Evolutionary conservation across 192 early-diverging fungal species (phyloP).

Genomic region (Backusella tarrabulga): DNA sequence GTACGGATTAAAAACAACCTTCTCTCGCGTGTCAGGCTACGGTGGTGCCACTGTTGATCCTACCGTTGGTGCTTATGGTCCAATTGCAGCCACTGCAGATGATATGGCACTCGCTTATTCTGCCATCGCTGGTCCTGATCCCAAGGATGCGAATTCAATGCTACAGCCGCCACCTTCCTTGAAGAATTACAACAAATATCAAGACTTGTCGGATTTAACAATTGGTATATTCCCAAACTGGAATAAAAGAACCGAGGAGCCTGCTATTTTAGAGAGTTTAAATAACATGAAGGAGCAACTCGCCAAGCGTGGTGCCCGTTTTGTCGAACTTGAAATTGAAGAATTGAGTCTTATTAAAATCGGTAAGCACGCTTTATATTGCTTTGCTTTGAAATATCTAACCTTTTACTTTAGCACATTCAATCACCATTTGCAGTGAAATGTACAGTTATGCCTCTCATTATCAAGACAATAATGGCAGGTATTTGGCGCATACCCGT

Average conservation of each 20-base stretch:
- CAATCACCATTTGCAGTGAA: constrained; percentile 64
- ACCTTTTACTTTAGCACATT: constrained; percentile 45
- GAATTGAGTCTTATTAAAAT: not conserved
- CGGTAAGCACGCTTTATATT: not conserved
- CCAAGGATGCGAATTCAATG: constrained; percentile 42
- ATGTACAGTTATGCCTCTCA: constrained; percentile 40
- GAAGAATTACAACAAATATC: not conserved
- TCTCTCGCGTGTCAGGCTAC: constrained; percentile 53
- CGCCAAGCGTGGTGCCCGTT: not conserved
- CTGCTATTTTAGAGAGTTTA: constrained; percentile 1
- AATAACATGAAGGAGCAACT: not conserved
- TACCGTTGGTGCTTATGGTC: constrained; percentile 61
- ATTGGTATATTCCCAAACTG: not conserved
- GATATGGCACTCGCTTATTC: constrained; percentile 68
- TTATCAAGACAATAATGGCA: constrained; percentile 13
- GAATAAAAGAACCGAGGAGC: not conserved
- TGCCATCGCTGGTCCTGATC: constrained; percentile 59
- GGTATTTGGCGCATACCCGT: constrained; percentile 46
- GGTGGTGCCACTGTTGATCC: constrained; percentile 57
- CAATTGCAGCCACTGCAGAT: constrained; percentile 65
- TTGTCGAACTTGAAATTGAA: constrained; percentile 11
- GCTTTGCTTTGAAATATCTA: not conserved
- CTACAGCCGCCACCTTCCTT: constrained; percentile 42
- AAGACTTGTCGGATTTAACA: not conserved
- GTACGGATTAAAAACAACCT: constrained; percentile 76